Conservation (phyloP, 2,329 filamentous ascomycete species). For the Esteya vermicola region DNA sequence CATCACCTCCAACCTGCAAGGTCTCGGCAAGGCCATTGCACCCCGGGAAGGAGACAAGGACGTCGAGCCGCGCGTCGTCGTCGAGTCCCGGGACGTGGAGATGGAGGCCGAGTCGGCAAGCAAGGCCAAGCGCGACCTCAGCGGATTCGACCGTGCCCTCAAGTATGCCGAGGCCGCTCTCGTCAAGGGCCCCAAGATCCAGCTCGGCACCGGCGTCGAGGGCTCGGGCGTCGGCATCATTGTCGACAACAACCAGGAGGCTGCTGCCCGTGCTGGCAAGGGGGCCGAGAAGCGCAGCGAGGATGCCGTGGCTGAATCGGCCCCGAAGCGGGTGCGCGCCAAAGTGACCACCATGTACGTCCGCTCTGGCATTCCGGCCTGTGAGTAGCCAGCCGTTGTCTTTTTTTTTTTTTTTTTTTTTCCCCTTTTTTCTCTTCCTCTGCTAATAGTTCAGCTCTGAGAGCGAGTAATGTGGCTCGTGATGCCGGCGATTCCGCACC, state of each 20-base stretch:
- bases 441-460: constrained; percentile 12
- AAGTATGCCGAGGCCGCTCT: constrained; percentile 29
- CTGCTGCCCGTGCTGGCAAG: constrained; percentile 4
- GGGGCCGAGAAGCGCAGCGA: constrained; percentile 9
- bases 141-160: constrained; percentile 31
- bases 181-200: constrained; percentile 29
- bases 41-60: constrained; percentile 17
- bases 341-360: constrained; percentile 33
- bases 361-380: constrained; percentile 25
- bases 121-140: constrained; percentile 30
- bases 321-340: constrained; percentile 20
- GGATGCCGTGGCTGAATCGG: constrained; percentile 5
- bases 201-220: constrained; percentile 29
- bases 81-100: no score
- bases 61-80: no score
- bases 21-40: constrained; percentile 33
- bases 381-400: constrained; percentile 19
- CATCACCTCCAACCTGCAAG: constrained; percentile 28
- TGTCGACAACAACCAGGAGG: constrained; percentile 16
- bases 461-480: constrained; percentile 11
- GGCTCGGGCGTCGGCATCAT: constrained; percentile 25
- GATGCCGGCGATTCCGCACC: constrained; percentile 5
- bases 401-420: no score
- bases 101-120: constrained; percentile 6
- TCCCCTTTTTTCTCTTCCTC: no score